These are phyloP conservation scores for Trichoderma sp. DNA, from an alignment of 2,329 filamentous ascomycete genomes.

Conservation along the genomic window DNA sequence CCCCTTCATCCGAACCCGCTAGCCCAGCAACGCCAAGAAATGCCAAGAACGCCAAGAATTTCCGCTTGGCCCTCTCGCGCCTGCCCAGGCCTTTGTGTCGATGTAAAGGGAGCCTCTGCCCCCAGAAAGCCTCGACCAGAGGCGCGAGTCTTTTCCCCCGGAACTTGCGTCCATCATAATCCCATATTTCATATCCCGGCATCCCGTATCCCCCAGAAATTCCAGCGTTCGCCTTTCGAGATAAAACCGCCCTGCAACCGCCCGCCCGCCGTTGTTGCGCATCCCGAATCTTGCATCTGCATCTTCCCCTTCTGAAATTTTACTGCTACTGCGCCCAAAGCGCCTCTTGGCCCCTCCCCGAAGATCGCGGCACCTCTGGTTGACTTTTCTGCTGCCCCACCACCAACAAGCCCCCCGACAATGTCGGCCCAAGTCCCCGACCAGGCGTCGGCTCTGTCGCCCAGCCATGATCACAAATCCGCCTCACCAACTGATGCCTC, in stretches of 20 bases:
- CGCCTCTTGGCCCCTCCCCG: slow-evolving; percentile 16
- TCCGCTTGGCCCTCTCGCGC: slow-evolving; percentile 40
- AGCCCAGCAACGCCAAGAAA: slow-evolving; percentile 26
- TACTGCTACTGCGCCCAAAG: slow-evolving; percentile 10
- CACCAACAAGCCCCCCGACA: background rate
- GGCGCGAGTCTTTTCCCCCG: slow-evolving; percentile 19
- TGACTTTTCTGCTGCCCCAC: slow-evolving; percentile 16
- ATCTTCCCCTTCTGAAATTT: background rate
- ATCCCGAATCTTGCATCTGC: slow-evolving; percentile 19
- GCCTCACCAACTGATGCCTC: slow-evolving; percentile 12
- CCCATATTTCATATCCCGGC: background rate
- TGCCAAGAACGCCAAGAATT: slow-evolving; percentile 38
- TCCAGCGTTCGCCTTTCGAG: background rate
- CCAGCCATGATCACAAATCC: slow-evolving; percentile 32
- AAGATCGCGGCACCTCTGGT: slow-evolving; percentile 10
- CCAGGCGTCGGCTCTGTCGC: slow-evolving; percentile 25
- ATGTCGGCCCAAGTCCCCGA: slow-evolving; percentile 39
- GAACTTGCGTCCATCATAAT: slow-evolving; percentile 19
- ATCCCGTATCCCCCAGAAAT: background rate
- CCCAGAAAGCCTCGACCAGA: slow-evolving; percentile 12
- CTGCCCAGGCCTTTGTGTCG: slow-evolving; percentile 37
- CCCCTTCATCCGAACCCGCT: slow-evolving; percentile 22
- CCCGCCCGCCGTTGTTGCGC: background rate
- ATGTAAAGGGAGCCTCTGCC: slow-evolving; percentile 40
- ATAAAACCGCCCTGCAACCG: background rate